Percentiles rank a stretch among this genome's conserved stretches.
These are phyloP conservation scores for Endocarpon pusillum DNA, from an alignment of 495 filamentous ascomycete species.

Conservation along the genomic window DNA sequence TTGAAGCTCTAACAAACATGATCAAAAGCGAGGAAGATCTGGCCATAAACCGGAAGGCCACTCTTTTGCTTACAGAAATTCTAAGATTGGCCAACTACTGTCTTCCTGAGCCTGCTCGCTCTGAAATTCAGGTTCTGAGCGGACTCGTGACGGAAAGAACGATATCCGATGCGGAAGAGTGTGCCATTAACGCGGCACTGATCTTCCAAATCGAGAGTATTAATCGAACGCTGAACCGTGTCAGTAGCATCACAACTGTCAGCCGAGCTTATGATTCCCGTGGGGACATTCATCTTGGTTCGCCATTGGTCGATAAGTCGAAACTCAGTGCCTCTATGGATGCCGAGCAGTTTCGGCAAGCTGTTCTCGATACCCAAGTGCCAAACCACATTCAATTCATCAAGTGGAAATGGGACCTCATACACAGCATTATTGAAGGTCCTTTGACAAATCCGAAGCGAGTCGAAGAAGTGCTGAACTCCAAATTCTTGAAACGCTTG, in stretches of 20 bases:
- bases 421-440: slow-evolving; percentile 80
- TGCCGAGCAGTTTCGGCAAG: slow-evolving; percentile 68
- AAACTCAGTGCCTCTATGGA: slow-evolving; percentile 62
- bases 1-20: slow-evolving; percentile 46
- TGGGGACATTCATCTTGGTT: slow-evolving; percentile 24
- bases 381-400: slow-evolving; percentile 67
- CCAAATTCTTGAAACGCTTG: slow-evolving; percentile 87
- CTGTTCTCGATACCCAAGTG: slow-evolving; percentile 75
- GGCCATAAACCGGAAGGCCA: slow-evolving; percentile 74
- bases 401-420: slow-evolving; percentile 95
- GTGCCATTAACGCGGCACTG: slow-evolving; percentile 64
- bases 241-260: slow-evolving; percentile 28
- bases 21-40: slow-evolving; percentile 56
- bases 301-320: slow-evolving; percentile 44
- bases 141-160: slow-evolving; percentile 62
- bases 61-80: slow-evolving; percentile 75
- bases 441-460: slow-evolving; percentile 83
- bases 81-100: slow-evolving; percentile 75
- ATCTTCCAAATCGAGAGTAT: slow-evolving; percentile 97
- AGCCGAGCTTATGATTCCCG: slow-evolving; percentile 28
- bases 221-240: slow-evolving; percentile 81
- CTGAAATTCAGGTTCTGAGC: slow-evolving; percentile 67
- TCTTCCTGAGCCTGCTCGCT: slow-evolving; percentile 62
- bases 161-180: slow-evolving; percentile 48
- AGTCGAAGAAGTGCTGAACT: slow-evolving; percentile 86